Conservation (phyloP, 805 yeast genomes). For the Candida glaebosa region DNA sequence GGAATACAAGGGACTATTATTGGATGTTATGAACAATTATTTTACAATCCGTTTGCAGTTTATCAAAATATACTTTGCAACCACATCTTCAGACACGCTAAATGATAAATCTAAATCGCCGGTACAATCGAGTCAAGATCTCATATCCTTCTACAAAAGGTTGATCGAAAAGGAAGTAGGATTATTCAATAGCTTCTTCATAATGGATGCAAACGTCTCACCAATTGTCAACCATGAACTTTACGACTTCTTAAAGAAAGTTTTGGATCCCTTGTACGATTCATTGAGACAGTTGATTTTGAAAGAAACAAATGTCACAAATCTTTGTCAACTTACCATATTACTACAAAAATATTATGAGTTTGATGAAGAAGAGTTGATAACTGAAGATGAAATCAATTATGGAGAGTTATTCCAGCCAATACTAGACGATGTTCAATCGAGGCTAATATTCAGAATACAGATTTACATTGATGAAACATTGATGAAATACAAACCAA, state of each 20-base stretch:
- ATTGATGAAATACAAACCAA: conserved; percentile 63
- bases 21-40: conserved; percentile 64
- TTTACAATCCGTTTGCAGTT: conserved; percentile 54
- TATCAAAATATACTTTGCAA: conserved; percentile 36
- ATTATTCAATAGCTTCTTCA: conserved; percentile 55
- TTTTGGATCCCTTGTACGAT: conserved; percentile 80
- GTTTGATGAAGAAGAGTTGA: conserved; percentile 46
- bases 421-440: conserved; percentile 71
- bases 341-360: conserved; percentile 66
- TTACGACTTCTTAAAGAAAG: conserved; percentile 55
- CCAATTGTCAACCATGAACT: conserved; percentile 26
- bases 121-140: conserved; percentile 60
- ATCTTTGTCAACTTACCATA: conserved; percentile 72
- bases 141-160: conserved; percentile 57
- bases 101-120: conserved; percentile 17
- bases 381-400: conserved; percentile 27
- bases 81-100: conserved; percentile 28
- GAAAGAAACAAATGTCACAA: conserved; percentile 64
- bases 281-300: conserved; percentile 61
- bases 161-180: conserved; percentile 58
- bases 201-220: conserved; percentile 9
- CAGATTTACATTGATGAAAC: conserved; percentile 70
- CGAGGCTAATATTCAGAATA: conserved; percentile 74
- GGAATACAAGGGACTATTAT: conserved; percentile 63
- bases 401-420: conserved; percentile 66